Evolutionary conservation across 1,284 basidiomycete genomes (phyloP).

Genomic region (Blastosporella zonata): DNA sequence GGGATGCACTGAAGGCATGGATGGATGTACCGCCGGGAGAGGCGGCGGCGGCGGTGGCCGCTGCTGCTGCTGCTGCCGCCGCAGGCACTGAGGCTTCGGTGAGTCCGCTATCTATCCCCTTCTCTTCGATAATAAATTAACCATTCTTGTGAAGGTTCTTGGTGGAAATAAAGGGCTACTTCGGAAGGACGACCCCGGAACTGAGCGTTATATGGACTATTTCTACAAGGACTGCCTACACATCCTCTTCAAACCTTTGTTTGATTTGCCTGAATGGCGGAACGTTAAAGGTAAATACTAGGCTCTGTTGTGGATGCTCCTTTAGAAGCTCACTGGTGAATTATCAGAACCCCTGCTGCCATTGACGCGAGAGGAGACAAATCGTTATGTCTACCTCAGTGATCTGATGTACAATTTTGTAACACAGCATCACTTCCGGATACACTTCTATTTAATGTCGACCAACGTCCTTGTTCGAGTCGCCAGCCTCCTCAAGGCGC

Average conservation of each 20-base stretch:
- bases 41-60: conserved; percentile 30
- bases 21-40: conserved; percentile 65
- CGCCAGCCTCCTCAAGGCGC: conserved; percentile 75
- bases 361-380: conserved; percentile 69
- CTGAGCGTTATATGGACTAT: conserved; percentile 87
- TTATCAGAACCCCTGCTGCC: conserved; percentile 47
- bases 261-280: conserved; percentile 75
- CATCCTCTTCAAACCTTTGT: conserved; percentile 77
- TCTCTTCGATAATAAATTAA: conserved; percentile 6
- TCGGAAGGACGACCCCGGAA: conserved; percentile 80
- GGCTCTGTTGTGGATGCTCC: background rate
- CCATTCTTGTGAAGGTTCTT: conserved; percentile 20
- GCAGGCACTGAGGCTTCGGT: conserved; percentile 24
- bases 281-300: conserved; percentile 51
- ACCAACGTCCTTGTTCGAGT: conserved; percentile 72
- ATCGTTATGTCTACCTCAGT: conserved; percentile 80
- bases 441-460: conserved; percentile 87
- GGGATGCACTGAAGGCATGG: conserved; percentile 85
- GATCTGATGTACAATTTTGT: conserved; percentile 91
- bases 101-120: conserved; percentile 2
- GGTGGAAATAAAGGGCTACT: conserved; percentile 41
- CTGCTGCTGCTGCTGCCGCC: conserved; percentile 30
- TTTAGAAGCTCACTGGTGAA: background rate
- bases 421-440: conserved; percentile 85
- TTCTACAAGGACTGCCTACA: conserved; percentile 84